phyloP scores from a whole-genome alignment of 2,329 filamentous ascomycete genomes.

The Diaporthe caulivora region DNA sequence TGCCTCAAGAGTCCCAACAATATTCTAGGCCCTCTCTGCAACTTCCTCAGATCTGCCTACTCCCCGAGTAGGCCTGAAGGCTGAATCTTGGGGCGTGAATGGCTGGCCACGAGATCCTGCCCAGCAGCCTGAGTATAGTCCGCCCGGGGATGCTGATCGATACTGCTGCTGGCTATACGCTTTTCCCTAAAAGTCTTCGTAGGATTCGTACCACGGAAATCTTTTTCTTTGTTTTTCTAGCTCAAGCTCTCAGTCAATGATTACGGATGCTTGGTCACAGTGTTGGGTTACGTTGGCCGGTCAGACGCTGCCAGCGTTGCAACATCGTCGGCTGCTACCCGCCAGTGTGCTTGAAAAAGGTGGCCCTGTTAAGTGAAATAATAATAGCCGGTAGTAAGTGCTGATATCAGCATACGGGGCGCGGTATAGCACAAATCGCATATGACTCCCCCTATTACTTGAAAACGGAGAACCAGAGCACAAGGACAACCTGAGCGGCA shows the following conservation, averaged over 20 bases:
- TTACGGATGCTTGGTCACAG: slow-evolving; percentile 24
- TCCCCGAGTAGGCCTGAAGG: not conserved
- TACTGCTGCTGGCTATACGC: slow-evolving; percentile 9
- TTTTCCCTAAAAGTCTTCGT: not conserved
- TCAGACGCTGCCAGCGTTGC: slow-evolving; percentile 24
- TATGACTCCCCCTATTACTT: not conserved
- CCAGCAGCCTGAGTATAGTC: not conserved
- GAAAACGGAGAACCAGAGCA: not conserved
- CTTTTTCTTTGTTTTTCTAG: not conserved
- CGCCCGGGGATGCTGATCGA: not conserved
- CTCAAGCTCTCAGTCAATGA: not conserved
- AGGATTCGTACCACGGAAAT: not conserved
- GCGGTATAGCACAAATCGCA: not conserved
- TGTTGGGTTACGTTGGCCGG: slow-evolving; percentile 16
- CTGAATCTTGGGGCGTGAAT: not conserved
- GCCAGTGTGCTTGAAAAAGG: not conserved
- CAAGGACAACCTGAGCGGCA: not conserved
- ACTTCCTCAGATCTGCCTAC: not conserved
- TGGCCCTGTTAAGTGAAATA: not conserved
- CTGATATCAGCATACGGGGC: slow-evolving; percentile 10
- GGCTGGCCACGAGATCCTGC: not conserved
- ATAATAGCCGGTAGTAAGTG: not conserved
- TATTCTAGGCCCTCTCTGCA: not conserved
- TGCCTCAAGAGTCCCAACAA: slow-evolving; percentile 3
- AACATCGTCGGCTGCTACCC: slow-evolving; percentile 26